These are phyloP conservation scores for Microcyclospora pomicola DNA, from an alignment of 2,329 filamentous ascomycete genomes.

Conservation along the genomic window DNA sequence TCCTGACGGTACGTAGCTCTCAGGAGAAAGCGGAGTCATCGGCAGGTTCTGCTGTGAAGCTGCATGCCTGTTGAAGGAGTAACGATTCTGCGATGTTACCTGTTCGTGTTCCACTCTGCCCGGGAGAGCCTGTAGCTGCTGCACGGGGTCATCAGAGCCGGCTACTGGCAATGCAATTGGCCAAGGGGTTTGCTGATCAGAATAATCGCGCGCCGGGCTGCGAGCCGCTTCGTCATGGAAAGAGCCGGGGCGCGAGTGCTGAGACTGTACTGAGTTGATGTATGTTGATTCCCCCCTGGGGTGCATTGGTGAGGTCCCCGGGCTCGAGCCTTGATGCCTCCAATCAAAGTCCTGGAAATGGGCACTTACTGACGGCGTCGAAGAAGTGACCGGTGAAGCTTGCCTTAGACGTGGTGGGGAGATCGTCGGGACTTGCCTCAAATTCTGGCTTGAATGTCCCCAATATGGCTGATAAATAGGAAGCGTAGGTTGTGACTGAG, in stretches of 20 bases:
- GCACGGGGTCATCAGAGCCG: background rate
- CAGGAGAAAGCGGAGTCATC: background rate
- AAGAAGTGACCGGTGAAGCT: background rate
- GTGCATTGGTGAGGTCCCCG: background rate
- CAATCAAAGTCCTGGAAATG: background rate
- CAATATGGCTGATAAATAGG: slow-evolving; percentile 6
- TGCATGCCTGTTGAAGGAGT: background rate
- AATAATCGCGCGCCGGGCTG: slow-evolving; percentile 13
- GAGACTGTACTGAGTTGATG: background rate
- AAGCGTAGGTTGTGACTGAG: slow-evolving; percentile 1
- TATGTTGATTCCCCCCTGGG: background rate
- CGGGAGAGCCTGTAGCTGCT: background rate
- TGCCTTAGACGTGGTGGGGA: background rate
- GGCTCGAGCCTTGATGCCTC: background rate
- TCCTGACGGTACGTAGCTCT: too few relatives aligned
- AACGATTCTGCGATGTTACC: background rate
- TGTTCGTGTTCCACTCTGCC: background rate
- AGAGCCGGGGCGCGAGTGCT: background rate
- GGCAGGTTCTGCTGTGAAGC: background rate
- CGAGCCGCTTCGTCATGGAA: slow-evolving; percentile 9
- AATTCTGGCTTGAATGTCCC: background rate
- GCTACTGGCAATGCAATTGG: slow-evolving; percentile 10
- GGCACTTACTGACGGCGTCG: background rate
- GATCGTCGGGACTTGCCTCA: background rate
- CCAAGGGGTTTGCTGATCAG: slow-evolving; percentile 19